A percentile compares a stretch with the other conserved stretches of the same genome.
phyloP scores from a whole-genome alignment of 352 stramenopile species.

The Salisapilia sapeloensis region DNA sequence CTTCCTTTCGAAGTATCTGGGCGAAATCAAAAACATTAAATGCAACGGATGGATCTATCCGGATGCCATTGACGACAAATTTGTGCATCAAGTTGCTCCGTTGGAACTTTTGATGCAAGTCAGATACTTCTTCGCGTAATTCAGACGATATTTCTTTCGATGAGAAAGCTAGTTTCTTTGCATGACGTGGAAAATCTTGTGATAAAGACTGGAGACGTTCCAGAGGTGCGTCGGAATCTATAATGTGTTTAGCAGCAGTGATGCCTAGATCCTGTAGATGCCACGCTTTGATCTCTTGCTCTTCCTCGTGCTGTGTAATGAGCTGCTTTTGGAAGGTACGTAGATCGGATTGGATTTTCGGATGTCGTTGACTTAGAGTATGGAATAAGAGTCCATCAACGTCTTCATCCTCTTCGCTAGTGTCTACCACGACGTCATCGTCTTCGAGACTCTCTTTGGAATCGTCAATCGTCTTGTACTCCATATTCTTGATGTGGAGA shows the following conservation, averaged over 20 bases:
- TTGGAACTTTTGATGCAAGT: slow-evolving; percentile 8
- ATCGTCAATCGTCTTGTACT: slow-evolving; percentile 94
- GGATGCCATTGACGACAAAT: slow-evolving; percentile 80
- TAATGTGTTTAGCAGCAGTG: slow-evolving; percentile 50
- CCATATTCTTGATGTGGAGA: slow-evolving; percentile 94
- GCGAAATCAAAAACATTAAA: slow-evolving; percentile 90
- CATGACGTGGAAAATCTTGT: slow-evolving; percentile 82
- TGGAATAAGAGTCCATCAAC: slow-evolving; percentile 51
- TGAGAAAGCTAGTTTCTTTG: slow-evolving; percentile 53
- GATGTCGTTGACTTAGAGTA: slow-evolving; percentile 19
- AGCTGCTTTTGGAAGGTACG: slow-evolving; percentile 34
- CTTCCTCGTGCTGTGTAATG: slow-evolving; percentile 19
- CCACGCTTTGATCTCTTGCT: slow-evolving; percentile 56
- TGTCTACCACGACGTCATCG: slow-evolving; percentile 9
- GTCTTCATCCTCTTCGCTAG: slow-evolving; percentile 27
- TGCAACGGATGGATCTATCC: slow-evolving; percentile 57
- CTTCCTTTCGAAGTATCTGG: slow-evolving; percentile 56
- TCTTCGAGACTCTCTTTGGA: slow-evolving; percentile 37
- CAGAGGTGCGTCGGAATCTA: slow-evolving; percentile 61
- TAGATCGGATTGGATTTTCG: slow-evolving; percentile 21
- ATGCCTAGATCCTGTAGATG: slow-evolving; percentile 82
- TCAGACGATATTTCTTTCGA: slow-evolving; percentile 28
- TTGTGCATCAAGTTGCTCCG: slow-evolving; percentile 35
- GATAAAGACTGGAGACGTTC: slow-evolving; percentile 59
- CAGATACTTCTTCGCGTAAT: slow-evolving; percentile 19